phyloP scores from a whole-genome alignment of 257 asterid species.

The Solanum lycopersicoides region DNA sequence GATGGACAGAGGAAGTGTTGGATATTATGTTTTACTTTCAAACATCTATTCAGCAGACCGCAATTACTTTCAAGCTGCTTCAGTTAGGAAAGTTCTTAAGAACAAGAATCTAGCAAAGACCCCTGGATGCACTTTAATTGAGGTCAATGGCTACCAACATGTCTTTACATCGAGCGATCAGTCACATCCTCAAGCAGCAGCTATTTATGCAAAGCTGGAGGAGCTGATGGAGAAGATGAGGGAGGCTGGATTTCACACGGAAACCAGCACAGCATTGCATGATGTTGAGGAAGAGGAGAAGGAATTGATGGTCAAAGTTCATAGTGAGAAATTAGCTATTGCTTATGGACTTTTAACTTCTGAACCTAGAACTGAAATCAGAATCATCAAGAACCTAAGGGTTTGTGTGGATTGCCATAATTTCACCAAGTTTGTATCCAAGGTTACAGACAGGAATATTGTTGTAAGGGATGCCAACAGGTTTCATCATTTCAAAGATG shows the following conservation, averaged over 20 bases:
- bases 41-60: conserved; percentile 55
- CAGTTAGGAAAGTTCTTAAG: conserved; percentile 52
- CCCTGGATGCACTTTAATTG: conserved; percentile 77
- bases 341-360: conserved; percentile 61
- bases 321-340: conserved; percentile 87
- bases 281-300: conserved; percentile 96
- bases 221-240: conserved; percentile 48
- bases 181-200: conserved; percentile 43
- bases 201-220: conserved; percentile 33
- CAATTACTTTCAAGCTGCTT: conserved; percentile 78
- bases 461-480: conserved; percentile 86
- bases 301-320: conserved; percentile 72
- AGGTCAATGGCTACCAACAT: conserved; percentile 59
- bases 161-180: conserved; percentile 59
- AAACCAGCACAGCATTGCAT: conserved; percentile 60
- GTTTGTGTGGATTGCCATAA: conserved; percentile 90
- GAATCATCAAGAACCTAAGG: conserved; percentile 79
- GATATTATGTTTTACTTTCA: conserved; percentile 72
- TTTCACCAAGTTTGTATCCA: conserved; percentile 71
- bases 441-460: conserved; percentile 47
- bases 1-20: conserved; percentile 66
- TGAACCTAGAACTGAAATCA: conserved; percentile 55
- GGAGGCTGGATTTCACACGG: conserved; percentile 65
- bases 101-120: conserved; percentile 41
- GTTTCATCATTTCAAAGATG: conserved; percentile 76